Base-by-base conservation (phyloP, 108 stramenopile species). In the Epipyxis sp. region DNA sequence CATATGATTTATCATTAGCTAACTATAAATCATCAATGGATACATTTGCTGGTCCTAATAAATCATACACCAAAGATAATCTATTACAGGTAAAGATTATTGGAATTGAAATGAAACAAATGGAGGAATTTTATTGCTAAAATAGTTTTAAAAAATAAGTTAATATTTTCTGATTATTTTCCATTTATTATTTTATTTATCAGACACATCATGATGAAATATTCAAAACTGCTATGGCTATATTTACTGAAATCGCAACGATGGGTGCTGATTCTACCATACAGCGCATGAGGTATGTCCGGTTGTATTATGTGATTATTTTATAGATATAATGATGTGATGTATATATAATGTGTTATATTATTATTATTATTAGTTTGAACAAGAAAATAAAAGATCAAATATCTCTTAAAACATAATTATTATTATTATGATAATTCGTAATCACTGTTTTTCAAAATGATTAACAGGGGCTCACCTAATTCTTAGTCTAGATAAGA, bases 1-100 rank as follows among this genome's bases (percentile, higher is more conserved):
- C 98, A 40, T 80, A 87, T 37, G 82, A 87, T 20, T 35, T 88
- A 58, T 91, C 93, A 40, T 76, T 95, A n/a, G 81, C 78, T 6
- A 79, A 85, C 30, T 99, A 96, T 81, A 89, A 92, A 78, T 88
- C 89, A 27, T 78, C 85, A 34, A 95, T 99, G 95, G 91, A 93
- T 76, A 88, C 79, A n/a, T 79, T 90, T 42, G 88, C 92, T 1
- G 96, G 95, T 0, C 91, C 92, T 20, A 81, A 87, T 1, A 86
- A 68, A 72, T 90, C 88, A 68, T 95, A 91, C 77, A 79, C 93
- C 35, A 71, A 83, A 43, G 89, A 92, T 1, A 81, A 91, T 39
- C 91, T 94, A 69, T 82, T 97, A 44, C 44, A 80, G 39, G 16
- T 54, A n/a, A n/a, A n/a, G n/a, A n/a, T n/a, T n/a, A n/a, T n/a